Evolutionary conservation across 495 filamentous ascomycete species (phyloP).

Genomic region (Daldinia bambusicola): DNA sequence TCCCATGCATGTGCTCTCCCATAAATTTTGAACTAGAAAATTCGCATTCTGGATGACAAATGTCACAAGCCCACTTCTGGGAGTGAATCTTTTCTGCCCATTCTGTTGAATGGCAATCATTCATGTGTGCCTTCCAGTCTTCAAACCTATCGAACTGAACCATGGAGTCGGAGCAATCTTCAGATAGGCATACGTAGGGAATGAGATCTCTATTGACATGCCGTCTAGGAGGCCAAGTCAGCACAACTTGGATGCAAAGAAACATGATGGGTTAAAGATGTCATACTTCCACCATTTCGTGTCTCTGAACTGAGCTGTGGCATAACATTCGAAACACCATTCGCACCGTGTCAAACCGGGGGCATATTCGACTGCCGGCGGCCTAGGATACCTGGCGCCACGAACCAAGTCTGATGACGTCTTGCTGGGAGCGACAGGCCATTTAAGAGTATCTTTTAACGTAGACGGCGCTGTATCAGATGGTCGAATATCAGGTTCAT

Average conservation of each 20-base stretch:
- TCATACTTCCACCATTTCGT: slow-evolving; percentile 7
- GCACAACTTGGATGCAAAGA: too few relatives aligned
- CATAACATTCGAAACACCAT: slow-evolving; percentile 7
- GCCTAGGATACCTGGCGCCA: slow-evolving; percentile 6
- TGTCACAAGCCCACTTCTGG: slow-evolving; percentile 3
- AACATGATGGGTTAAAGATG: too few relatives aligned
- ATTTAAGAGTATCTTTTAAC: neutral
- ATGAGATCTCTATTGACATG: slow-evolving; percentile 7
- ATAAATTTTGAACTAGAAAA: neutral
- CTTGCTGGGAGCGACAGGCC: neutral
- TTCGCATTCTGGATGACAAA: neutral
- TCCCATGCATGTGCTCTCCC: neutral
- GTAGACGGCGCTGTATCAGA: slow-evolving; percentile 3
- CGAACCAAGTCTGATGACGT: slow-evolving; percentile 3
- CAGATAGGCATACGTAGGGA: slow-evolving; percentile 7
- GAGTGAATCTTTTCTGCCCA: slow-evolving; percentile 9
- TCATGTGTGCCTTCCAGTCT: slow-evolving; percentile 8
- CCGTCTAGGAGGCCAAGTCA: neutral
- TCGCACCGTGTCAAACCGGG: slow-evolving; percentile 3
- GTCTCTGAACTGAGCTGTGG: neutral
- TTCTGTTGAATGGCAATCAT: neutral
- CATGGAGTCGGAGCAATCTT: slow-evolving; percentile 3
- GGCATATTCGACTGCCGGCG: neutral
- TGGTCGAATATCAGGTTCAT: neutral
- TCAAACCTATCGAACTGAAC: slow-evolving; percentile 4